Base-by-base conservation (phyloP, 768 basidiomycete species). In the Amanita jacksonii region DNA sequence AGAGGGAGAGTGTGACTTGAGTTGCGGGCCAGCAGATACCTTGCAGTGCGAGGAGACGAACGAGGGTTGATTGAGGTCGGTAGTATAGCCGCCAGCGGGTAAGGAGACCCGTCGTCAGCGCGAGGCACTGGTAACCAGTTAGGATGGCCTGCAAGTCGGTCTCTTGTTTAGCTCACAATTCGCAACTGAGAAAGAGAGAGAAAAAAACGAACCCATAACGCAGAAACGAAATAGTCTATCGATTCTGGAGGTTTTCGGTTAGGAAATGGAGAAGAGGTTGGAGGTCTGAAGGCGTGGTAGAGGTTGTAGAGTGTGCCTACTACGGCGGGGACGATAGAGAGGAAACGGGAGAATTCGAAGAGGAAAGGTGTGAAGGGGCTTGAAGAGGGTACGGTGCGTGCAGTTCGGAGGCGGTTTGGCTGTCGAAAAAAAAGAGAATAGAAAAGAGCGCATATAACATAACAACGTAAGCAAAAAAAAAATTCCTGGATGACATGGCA, bases 61-160 rank as follows among this genome's bases (percentile, higher is more conserved):
- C 85, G 49, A 97, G 76, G 1, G 92, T 89, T 3, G 93, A 76
- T 20, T 88, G 67, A 0, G 89, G 82, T 0, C 87, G 75, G 59
- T 98, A 98, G 64, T 96, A 94, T 0, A 85, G 72, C 16, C 81
- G 73, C 94, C 94, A 98, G 37, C 94, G 80, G 23, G 77, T 77
- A 19, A 93, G 74, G 0, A 98, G 78, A 8, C 94, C 93, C 0
- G 91, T 86, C 0, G 93, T 88, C 10, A 98, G 71, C 33, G 70
- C 66, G 50, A 93, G 81, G 50, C 90, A 94, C 61, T 94, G 92
- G 57, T 85, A 81, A 16, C 85, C 93, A 10, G 92, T 94, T 5
- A 92, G 67, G 18, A 88, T 63, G 1, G 87, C 76, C 89, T 90
- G 50, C 1, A 28, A 20, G 19, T 12, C 6, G 12, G 27, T 28